phyloP scores from a whole-genome alignment of 306 rosid species.

The Cucurbita moschata region DNA sequence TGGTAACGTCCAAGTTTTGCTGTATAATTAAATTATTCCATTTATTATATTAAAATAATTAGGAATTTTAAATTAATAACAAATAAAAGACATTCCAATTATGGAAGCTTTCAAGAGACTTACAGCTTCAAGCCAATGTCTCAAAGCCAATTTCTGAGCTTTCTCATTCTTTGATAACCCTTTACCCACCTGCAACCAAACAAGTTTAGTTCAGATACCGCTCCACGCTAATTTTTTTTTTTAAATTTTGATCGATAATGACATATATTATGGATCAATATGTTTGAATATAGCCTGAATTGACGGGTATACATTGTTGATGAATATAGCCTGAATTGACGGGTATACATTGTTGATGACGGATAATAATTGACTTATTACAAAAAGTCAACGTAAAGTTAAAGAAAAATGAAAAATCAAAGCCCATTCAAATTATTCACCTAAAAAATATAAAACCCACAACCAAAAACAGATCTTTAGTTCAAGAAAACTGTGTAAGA shows the following conservation, averaged over 20 bases:
- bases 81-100: background rate
- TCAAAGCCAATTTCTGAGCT: slow-evolving; percentile 58
- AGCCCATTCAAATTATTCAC: background rate
- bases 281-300: too few relatives aligned
- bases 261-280: too few relatives aligned
- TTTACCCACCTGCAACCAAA: slow-evolving; percentile 81
- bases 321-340: too few relatives aligned
- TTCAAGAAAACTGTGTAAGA: background rate
- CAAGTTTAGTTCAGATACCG: too few relatives aligned
- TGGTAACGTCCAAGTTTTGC: background rate
- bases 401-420: background rate
- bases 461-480: background rate
- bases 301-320: too few relatives aligned
- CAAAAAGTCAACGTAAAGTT: background rate
- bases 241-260: too few relatives aligned
- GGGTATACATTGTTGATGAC: too few relatives aligned
- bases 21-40: background rate
- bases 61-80: background rate
- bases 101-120: slow-evolving; percentile 13
- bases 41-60: background rate
- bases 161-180: slow-evolving; percentile 73
- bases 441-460: background rate
- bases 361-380: too few relatives aligned
- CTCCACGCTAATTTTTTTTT: too few relatives aligned
- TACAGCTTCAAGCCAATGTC: slow-evolving; percentile 97